Base-by-base conservation (phyloP, 179 eudicot species). In the Sideroxylon spinosum region DNA sequence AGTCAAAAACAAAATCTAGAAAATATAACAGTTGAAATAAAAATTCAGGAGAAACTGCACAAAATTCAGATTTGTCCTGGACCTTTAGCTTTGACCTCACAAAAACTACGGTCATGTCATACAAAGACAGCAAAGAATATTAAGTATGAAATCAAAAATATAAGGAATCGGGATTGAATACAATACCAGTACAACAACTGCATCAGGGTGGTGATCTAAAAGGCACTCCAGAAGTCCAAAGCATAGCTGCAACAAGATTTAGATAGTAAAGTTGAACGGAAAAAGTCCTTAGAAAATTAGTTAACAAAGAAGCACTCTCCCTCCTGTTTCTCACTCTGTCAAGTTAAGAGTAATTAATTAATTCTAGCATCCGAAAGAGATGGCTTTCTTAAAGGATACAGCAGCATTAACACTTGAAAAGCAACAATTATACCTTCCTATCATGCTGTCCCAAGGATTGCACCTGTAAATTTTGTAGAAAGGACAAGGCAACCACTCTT, bases 391-490 rank as follows among this genome's bases (percentile, higher is more conserved):
- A 49, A 5, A 29, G 9, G 19, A 14, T n/a, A 75, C 25, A 9
- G 23, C 22, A 25, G 29, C 61, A 76, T 26, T 4, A 49, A 64
- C 48, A 63, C 32, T 49, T 11, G 26, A 44, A 60, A 32, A 71
- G 52, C 9, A 28, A 64, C 22, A 60, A 12, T 53, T 44, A 55
- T 89, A 93, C 99, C 97, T 90, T 90, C 82, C 98, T 89, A 79
- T 93, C 98, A 82, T 84, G 83, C 70, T 91, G 98, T 52, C 91
- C 95, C 81, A 89, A 78, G 82, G 98, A 89, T 73, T 91, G 99
- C 82, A 95, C 97, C 73, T 84, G 87, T 63, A 95, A 67, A 82
- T 88, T 89, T 81, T 87, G 85, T 66, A 95, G 63, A 84, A 66
- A 91, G 73, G 92, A 88, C 56, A 88, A 79, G 63, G 85, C 88